phyloP scores from a whole-genome alignment of 129 eudicot genomes.

The Pittosporum tobira region DNA sequence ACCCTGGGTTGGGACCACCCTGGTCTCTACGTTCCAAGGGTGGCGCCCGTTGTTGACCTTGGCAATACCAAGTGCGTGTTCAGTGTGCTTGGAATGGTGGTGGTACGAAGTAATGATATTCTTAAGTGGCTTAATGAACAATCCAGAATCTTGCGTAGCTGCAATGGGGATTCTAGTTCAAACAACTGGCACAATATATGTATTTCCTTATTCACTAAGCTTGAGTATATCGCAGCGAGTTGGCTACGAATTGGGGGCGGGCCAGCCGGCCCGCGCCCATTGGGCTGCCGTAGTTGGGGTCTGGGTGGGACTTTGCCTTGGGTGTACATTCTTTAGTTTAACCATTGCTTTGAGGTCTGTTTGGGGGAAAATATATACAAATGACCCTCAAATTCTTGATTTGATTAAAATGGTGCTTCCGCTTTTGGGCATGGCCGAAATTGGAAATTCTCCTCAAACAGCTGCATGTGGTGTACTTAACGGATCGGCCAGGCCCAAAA shows the following conservation, averaged over 20 bases:
- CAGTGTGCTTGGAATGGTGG: conserved; percentile 95
- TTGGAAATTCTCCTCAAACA: conserved; percentile 76
- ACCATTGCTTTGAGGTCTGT: conserved; percentile 30
- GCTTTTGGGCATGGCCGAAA: conserved; percentile 56
- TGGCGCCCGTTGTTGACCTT: conserved; percentile 64
- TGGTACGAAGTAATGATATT: conserved; percentile 79
- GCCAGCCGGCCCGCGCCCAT: conserved; percentile 45
- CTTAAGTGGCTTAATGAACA: conserved; percentile 53
- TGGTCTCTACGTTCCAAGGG: conserved; percentile 42
- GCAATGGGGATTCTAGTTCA: conserved; percentile 81
- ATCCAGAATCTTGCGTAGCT: conserved; percentile 70
- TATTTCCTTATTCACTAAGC: conserved; percentile 59
- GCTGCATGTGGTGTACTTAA: conserved; percentile 69
- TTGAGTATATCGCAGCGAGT: conserved; percentile 68
- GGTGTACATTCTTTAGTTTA: conserved; percentile 38
- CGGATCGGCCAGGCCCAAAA: conserved; percentile 76
- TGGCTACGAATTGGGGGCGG: conserved; percentile 78
- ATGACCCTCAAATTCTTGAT: conserved; percentile 38
- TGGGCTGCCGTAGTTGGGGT: conserved; percentile 40
- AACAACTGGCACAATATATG: conserved; percentile 53
- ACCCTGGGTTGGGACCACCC: conserved; percentile 56
- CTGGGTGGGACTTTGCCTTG: conserved; percentile 30
- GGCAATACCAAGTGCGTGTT: conserved; percentile 58
- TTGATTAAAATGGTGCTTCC: conserved; percentile 52
- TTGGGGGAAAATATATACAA: conserved; percentile 69